Percentiles rank a stretch among this genome's conserved stretches.
Conservation (phyloP, 2,329 filamentous ascomycete species). For the Alternaria sp. region DNA sequence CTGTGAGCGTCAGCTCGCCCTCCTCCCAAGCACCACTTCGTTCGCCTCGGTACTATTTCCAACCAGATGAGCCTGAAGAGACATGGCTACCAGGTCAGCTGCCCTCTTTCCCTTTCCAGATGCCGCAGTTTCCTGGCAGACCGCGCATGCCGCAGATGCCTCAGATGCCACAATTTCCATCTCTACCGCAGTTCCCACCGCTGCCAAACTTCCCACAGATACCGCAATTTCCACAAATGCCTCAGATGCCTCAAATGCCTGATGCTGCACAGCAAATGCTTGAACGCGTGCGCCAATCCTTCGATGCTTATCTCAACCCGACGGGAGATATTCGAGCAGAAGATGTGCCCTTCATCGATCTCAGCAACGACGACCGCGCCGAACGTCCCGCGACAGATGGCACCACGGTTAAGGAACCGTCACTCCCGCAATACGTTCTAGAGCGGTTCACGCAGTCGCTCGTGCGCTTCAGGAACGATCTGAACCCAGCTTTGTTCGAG, state of each 20-base stretch:
- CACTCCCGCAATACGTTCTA: conserved; percentile 54
- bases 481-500: conserved; percentile 44
- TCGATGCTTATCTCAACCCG: conserved; percentile 54
- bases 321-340: conserved; percentile 42
- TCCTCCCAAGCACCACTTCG: conserved; percentile 39
- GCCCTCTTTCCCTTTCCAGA: conserved; percentile 46
- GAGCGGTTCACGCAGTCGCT: conserved; percentile 54
- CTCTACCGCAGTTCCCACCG: conserved; percentile 40
- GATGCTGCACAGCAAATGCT: conserved; percentile 45
- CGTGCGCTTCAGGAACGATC: conserved; percentile 55
- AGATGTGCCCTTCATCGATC: conserved; percentile 45
- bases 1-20: conserved; percentile 42
- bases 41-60: conserved; percentile 47
- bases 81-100: conserved; percentile 48
- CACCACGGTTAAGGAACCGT: conserved; percentile 46
- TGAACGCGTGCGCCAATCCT: conserved; percentile 46
- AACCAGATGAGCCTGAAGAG: conserved; percentile 45
- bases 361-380: conserved; percentile 46
- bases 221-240: conserved; percentile 32
- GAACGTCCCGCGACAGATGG: conserved; percentile 44
- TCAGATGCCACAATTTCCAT: conserved; percentile 39
- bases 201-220: conserved; percentile 39
- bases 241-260: conserved; percentile 36
- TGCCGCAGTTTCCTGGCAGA: conserved; percentile 43
- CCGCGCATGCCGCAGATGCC: conserved; percentile 43